Evolutionary conservation across 345 rosid species (phyloP), one percentile per base, ranked within the genome.

Genomic region (Angophora floribunda): DNA sequence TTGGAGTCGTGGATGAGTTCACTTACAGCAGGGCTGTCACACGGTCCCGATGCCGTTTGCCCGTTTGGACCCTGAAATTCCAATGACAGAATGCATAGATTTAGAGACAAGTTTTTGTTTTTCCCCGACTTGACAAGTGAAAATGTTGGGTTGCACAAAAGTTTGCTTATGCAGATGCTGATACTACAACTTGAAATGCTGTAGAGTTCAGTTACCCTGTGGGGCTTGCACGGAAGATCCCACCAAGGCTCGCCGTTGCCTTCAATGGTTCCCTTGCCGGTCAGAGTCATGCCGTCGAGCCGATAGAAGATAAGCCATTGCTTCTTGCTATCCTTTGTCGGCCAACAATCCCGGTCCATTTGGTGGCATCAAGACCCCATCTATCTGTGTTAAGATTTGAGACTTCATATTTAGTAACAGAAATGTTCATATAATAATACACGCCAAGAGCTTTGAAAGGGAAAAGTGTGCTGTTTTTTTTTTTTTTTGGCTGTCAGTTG

Each of bases 171-270:
- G 86, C 10, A 96, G 96, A 47, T 98, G 95, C 99, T 96, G 92
- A 89, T 41, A 19, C 87, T 84, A 75, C 26, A 7, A 61, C 3
- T 45, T 51, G 41, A 51, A 41, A 45, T 55, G 52, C 13, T 32
- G 9, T 47, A 36, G 22, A 22, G 45, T 11, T 28, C 47, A 45
- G 41, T 61, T 96, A 98, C 99, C 95, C 98, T 90, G 91, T 97
- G 99, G 32, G 99, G 99, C 88, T 98, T 98, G 95, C 99, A 97
- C 87, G 99, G 99, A 75, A 98, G 94, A 55, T 98, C 98, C 99
- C 99, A 98, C 99, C 99, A 98, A 85, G 95, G 92, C 91, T 94
- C 96, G 80, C 99, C 99, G 85, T 98, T 98, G 70, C 99, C 99
- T 94, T 98, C 99, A 47, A 98, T 92, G 88, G 97, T 94, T 59